These are phyloP conservation scores for Trametes cingulata DNA, from an alignment of 768 basidiomycete genomes.

Conservation along the genomic window DNA sequence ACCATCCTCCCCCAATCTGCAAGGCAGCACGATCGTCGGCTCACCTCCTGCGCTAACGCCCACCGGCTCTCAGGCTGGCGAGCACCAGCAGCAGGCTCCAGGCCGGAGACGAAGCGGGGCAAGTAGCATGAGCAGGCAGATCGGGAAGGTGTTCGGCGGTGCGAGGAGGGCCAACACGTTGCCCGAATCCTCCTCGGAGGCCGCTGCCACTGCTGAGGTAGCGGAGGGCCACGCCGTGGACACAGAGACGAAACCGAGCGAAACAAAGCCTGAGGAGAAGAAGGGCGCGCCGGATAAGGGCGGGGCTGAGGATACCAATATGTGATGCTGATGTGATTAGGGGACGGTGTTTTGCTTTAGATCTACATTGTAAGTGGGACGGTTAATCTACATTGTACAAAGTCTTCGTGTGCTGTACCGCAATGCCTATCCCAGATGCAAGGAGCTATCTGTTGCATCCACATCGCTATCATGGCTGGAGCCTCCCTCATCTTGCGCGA, in stretches of 20 bases:
- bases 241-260: neutral
- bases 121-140: slow-evolving; percentile 6
- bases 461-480: too few relatives aligned
- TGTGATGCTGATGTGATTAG: neutral
- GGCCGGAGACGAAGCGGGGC: slow-evolving; percentile 2
- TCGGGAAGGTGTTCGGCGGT: slow-evolving; percentile 19
- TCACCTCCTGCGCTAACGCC: neutral
- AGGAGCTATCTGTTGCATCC: neutral
- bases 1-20: slow-evolving; percentile 7
- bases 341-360: neutral
- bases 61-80: neutral
- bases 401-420: neutral
- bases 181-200: neutral
- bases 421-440: neutral
- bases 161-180: slow-evolving; percentile 14
- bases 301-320: neutral
- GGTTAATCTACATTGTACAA: neutral
- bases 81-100: neutral
- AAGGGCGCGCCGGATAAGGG: slow-evolving; percentile 16
- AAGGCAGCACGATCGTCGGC: neutral
- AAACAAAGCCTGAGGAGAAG: slow-evolving; percentile 12
- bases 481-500: too few relatives aligned
- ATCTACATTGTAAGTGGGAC: neutral
- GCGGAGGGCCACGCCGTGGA: neutral
- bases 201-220: neutral